These are phyloP conservation scores for Aschersonia sp. DNA, from an alignment of 2,329 filamentous ascomycete species.

Conservation along the genomic window DNA sequence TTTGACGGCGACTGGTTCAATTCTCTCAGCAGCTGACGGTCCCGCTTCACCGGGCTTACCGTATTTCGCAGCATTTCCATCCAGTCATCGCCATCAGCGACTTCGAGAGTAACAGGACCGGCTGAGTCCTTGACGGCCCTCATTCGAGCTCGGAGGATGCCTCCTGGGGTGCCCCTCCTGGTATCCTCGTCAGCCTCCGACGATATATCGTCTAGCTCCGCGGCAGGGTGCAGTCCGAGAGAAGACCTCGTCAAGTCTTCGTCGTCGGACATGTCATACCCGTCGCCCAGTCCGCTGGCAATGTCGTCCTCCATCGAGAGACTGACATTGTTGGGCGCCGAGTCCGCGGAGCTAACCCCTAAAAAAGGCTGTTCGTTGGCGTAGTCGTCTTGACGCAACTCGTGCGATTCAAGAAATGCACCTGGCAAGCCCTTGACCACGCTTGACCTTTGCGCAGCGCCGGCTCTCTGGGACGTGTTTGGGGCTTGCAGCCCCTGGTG, in stretches of 20 bases:
- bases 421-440: conserved; percentile 49
- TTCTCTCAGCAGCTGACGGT: conserved; percentile 56
- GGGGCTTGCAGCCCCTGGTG: conserved; percentile 12
- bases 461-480: no score
- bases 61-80: conserved; percentile 86
- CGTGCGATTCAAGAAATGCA: conserved; percentile 55
- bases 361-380: conserved; percentile 67
- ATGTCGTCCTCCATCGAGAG: conserved; percentile 46
- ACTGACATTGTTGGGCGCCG: conserved; percentile 46
- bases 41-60: conserved; percentile 84
- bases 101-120: conserved; percentile 43
- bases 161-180: conserved; percentile 37
- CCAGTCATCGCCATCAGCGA: conserved; percentile 71
- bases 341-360: conserved; percentile 81
- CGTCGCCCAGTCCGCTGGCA: conserved; percentile 45
- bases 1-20: conserved; percentile 38
- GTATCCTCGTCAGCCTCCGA: conserved; percentile 34
- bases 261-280: conserved; percentile 60
- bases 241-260: conserved; percentile 69
- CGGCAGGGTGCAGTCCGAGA: conserved; percentile 57
- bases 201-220: conserved; percentile 52
- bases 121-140: conserved; percentile 45
- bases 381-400: conserved; percentile 40
- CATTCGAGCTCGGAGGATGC: conserved; percentile 48
- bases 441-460: no score